Evolutionary conservation across 192 early-diverging fungal species (phyloP), one percentile per base, ranked within the genome.

Genomic region (Entrophospora sp.): DNA sequence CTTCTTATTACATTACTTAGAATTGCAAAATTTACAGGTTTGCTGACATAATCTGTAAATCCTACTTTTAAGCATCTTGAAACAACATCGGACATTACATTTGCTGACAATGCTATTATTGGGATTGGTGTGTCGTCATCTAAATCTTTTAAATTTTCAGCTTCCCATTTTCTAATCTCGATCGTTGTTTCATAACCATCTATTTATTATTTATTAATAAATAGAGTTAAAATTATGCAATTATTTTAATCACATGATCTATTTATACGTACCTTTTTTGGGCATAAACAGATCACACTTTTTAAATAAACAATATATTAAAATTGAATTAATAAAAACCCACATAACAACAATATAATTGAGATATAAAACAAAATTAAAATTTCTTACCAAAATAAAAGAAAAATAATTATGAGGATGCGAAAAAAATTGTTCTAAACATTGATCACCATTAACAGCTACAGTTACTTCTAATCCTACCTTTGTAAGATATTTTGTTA

Each of bases 261-360:
- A 42, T 20, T 49, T 0, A 49, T 43, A 22, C 46, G 35, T 69
- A 77, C 76, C 76, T 73, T 77, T 83, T 40, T 77, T 71, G 4
- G 81, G 81, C 81, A 83, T 82, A 40, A 82, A 82, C 36, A 82
- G 46, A 61, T 82, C 81, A 64, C 81, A 83, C 61, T 74, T 58
- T 34, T 13, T 1, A n/a, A n/a, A n/a, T n/a, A n/a, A n/a, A n/a
- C n/a, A 42, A 18, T 57, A 12, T 12, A 55, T 32, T 6, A n/a
- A 18, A n/a, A 18, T n/a, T 48, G 2, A 48, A 32, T 27, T 32
- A 20, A 70, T 46, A 51, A 8, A 3, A 7, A 40, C n/a, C n/a
- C n/a, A n/a, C n/a, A n/a, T n/a, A n/a, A n/a, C n/a, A n/a, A n/a
- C n/a, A n/a, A n/a, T n/a, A n/a, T n/a, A n/a, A n/a, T n/a, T n/a